Evolutionary conservation across 2,329 filamentous ascomycete species (phyloP).

Genomic region (Calonectria hawksworthii): DNA sequence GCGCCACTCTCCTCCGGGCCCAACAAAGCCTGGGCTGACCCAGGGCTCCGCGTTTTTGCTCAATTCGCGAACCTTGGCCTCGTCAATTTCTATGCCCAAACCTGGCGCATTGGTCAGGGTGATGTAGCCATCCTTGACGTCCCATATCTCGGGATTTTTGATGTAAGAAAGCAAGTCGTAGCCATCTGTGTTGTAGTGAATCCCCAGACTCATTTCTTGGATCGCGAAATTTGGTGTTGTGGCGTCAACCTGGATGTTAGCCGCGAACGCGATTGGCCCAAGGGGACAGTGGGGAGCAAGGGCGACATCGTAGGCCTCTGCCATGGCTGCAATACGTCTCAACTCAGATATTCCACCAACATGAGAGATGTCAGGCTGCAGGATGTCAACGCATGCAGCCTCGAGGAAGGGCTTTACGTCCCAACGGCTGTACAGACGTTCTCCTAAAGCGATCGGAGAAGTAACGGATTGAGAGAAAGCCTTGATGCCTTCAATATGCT

Average conservation of each 20-base stretch:
- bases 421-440: conserved; percentile 80
- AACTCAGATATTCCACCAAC: conserved; percentile 81
- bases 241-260: conserved; percentile 76
- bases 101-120: conserved; percentile 71
- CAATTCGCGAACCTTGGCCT: conserved; percentile 74
- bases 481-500: conserved; percentile 75
- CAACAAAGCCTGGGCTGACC: conserved; percentile 52
- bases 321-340: conserved; percentile 77
- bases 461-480: conserved; percentile 49
- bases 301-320: conserved; percentile 80
- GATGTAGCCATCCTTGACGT: conserved; percentile 76
- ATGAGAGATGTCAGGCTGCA: conserved; percentile 81
- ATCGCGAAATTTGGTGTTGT: conserved; percentile 77
- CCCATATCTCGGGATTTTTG: conserved; percentile 74
- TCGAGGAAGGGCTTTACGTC: conserved; percentile 81
- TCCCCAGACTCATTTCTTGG: conserved; percentile 83
- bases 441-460: conserved; percentile 79
- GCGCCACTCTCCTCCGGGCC: conserved; percentile 28
- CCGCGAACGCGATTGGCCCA: conserved; percentile 80
- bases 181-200: conserved; percentile 81
- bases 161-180: conserved; percentile 77
- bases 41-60: conserved; percentile 73
- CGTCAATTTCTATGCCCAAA: conserved; percentile 79
- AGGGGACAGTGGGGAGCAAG: conserved; percentile 82
- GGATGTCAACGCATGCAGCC: conserved; percentile 75